Evolutionary conservation across 148 eudicot species (phyloP), one percentile per base, ranked within the genome.

Genomic region (Nyssa sinensis): DNA sequence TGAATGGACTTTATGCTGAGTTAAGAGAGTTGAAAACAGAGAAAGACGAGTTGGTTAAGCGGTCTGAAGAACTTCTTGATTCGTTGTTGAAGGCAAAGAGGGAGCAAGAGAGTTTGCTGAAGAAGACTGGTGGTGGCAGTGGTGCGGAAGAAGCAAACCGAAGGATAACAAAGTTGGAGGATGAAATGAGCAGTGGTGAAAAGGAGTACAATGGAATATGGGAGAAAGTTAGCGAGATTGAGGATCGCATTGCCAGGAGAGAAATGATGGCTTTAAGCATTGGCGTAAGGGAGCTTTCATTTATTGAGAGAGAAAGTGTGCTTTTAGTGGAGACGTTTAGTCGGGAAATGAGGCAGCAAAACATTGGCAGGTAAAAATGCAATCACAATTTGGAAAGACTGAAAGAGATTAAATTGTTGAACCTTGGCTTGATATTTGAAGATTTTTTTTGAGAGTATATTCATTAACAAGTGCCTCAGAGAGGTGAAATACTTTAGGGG

Each of bases 261-360:
- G 98, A 91, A 77, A 73, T 81, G 2, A 64, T 84, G 82, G 89
- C 85, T 31, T 73, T 91, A 64, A 88, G 93, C 77, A 80, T 94
- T 82, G 90, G 91, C 25, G 86, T 87, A 33, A 88, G 91, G 86
- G 97, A 94, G 84, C 87, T 94, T 75, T 75, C 74, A 1, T 90
- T 74, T 79, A 86, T 94, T 29, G 88, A 88, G 83, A 78, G 84
- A 66, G 95, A 94, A 77, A 78, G 93, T 71, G 86, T 86, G 85
- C 79, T 39, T 29, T 80, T 94, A 70, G 93, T 94, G 6, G 77
- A 87, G 80, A 82, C 71, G 59, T 87, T 91, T 73, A 75, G 37
- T 5, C 65, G 66, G 69, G 86, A 88, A 75, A 77, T 75, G 78
- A 84, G 77, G 81, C 73, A 21, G 75, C 73, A 28, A 29, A 69